Percentiles rank a stretch among this genome's conserved stretches.
phyloP scores from a whole-genome alignment of 2,329 filamentous ascomycete species.

The Colletotrichum musae region DNA sequence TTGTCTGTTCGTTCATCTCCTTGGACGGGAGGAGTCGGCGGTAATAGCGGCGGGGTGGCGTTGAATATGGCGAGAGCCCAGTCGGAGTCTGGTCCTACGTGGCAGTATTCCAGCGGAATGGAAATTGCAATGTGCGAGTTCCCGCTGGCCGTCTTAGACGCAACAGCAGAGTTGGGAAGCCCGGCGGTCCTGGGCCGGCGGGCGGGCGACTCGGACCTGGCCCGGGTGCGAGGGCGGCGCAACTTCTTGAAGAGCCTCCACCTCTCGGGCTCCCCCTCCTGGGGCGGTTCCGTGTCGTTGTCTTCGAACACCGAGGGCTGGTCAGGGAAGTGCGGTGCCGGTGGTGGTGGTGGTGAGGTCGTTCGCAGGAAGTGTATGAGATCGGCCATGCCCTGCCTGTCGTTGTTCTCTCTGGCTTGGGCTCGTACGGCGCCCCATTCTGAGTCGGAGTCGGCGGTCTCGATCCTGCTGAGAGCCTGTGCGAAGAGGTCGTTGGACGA shows the following conservation, averaged over 20 bases:
- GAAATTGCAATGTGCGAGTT: conserved; percentile 74
- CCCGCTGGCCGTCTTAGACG: conserved; percentile 66
- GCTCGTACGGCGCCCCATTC: conserved; percentile 36
- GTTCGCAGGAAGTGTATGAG: conserved; percentile 41
- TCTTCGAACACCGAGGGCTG: conserved; percentile 44
- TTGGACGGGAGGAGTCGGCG: conserved; percentile 32
- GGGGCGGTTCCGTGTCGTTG: conserved; percentile 44
- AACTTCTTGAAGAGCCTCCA: conserved; percentile 59
- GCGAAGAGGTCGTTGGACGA: conserved; percentile 40
- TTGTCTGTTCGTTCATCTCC: conserved; percentile 25
- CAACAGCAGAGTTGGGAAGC: conserved; percentile 70
- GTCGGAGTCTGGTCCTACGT: conserved; percentile 51
- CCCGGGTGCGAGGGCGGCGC: conserved; percentile 41
- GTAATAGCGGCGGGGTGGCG: conserved; percentile 44
- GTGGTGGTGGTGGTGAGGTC: conserved; percentile 27
- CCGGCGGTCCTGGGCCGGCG: conserved; percentile 41
- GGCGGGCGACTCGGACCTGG: conserved; percentile 45
- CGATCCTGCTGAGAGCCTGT: conserved; percentile 24
- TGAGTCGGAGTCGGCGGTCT: conserved; percentile 24
- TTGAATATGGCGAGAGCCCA: conserved; percentile 42
- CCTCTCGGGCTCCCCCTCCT: conserved; percentile 51
- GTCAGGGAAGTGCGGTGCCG: conserved; percentile 31
- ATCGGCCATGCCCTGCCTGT: conserved; percentile 38
- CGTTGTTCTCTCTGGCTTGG: conserved; percentile 39
- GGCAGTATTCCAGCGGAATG: conserved; percentile 67